phyloP scores from a whole-genome alignment of 331 rosid species.

The Prunus yedoensis region DNA sequence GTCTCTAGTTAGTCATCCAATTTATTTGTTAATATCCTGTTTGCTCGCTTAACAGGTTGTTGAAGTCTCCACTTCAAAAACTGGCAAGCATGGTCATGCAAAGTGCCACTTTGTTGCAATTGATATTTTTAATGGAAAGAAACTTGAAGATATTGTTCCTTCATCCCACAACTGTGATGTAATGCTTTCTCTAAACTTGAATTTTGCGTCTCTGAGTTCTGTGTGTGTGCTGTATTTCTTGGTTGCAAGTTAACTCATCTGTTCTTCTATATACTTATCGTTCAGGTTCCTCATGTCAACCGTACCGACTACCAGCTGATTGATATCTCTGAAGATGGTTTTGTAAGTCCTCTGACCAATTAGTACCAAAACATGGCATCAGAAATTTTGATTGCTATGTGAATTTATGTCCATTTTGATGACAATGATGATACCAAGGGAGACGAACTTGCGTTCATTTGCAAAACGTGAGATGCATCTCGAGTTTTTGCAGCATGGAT shows the following conservation, averaged over 20 bases:
- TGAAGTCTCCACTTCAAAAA: constrained; percentile 77
- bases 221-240: neutral
- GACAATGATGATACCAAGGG: neutral
- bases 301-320: constrained; percentile 68
- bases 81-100: constrained; percentile 84
- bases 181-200: neutral
- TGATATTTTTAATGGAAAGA: constrained; percentile 74
- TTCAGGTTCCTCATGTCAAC: constrained; percentile 62
- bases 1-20: too few species aligned
- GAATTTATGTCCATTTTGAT: neutral
- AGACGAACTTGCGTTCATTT: neutral
- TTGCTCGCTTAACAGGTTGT: constrained; percentile 47
- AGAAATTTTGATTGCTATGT: neutral
- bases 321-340: constrained; percentile 71
- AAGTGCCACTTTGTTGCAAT: constrained; percentile 79
- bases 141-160: constrained; percentile 78
- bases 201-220: neutral
- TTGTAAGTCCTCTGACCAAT: constrained; percentile 39
- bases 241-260: neutral
- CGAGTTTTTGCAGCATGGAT: neutral
- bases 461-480: neutral
- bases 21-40: neutral
- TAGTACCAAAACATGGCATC: neutral
- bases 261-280: neutral
- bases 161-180: constrained; percentile 80